Evolutionary conservation across 495 filamentous ascomycete species (phyloP), one percentile per base, ranked within the genome.

Genomic region (Penicillium silybi): DNA sequence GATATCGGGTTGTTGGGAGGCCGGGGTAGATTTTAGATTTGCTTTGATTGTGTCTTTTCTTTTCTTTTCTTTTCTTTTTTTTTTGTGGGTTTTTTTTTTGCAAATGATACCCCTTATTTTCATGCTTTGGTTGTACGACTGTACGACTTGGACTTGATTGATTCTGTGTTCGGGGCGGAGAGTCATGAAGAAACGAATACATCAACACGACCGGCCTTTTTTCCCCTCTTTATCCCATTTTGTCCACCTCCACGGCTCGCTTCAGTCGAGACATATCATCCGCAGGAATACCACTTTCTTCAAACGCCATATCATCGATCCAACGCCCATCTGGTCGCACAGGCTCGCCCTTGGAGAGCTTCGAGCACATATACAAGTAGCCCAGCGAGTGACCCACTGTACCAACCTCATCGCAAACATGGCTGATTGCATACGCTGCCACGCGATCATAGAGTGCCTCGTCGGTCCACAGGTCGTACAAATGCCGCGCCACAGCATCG

Each of bases 361-460:
- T 85, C 53, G 83, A 78, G 0, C 84, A 83, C 4, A 95, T 70
- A 58, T 89, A 93, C 53, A 89, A 77, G 89, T 89, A 95, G 52
- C 70, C 78, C 22, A 92, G 66, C 15, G 84, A 82, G 66, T 90
- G 92, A 0, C 90, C 90, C 0, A 90, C 88, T 0, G 89, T 95
- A 43, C 85, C 80, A 10, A 93, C 87, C 62, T 96, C 89, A 63
- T 93, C 89, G 53, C 81, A 88, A 5, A 92, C 87, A 57, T 85
- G 80, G 2, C 57, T 70, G 19, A 69, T 64, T 7, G 88, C 90
- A 53, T 78, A 84, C n/a, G 80, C 44, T 60, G 80, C 81, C 85
- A 93, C 90, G 53, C 73, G 68, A 48, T 79, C 62, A 62, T 87
- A 87, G 23, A 85, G 69, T 23, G 74, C 73, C 1, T 80, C 58